These are phyloP conservation scores for Cudoniella acicularis DNA, from an alignment of 495 filamentous ascomycete species.

Conservation along the genomic window DNA sequence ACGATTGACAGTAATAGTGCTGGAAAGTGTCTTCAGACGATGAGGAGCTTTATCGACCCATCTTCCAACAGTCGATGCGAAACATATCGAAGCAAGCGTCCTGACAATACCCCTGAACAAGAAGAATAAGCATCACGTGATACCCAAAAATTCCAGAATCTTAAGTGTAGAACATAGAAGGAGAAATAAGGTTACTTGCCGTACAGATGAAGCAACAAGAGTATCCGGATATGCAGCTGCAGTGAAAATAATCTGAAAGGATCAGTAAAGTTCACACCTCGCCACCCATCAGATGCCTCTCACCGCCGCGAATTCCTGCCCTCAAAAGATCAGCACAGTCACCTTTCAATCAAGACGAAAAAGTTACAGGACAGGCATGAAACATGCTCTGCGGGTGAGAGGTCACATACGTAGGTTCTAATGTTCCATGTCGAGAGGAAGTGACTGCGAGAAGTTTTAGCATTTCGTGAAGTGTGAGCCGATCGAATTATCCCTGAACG, in stretches of 20 bases:
- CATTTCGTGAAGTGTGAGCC: too few relatives aligned
- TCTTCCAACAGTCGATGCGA: slow-evolving; percentile 40
- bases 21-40: slow-evolving; percentile 35
- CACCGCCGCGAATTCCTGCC: slow-evolving; percentile 32
- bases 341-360: too few relatives aligned
- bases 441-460: background rate
- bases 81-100: slow-evolving; percentile 32
- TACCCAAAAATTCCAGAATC: slow-evolving; percentile 11
- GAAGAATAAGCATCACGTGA: slow-evolving; percentile 26
- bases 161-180: slow-evolving; percentile 13
- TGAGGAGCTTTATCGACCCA: slow-evolving; percentile 44
- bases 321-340: slow-evolving; percentile 24
- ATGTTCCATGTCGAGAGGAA: slow-evolving; percentile 57
- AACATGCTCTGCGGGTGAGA: too few relatives aligned
- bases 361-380: too few relatives aligned
- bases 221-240: slow-evolving; percentile 55
- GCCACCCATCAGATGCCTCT: background rate
- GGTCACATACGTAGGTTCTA: slow-evolving; percentile 44
- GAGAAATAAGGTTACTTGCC: slow-evolving; percentile 18
- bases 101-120: slow-evolving; percentile 31
- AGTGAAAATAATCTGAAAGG: slow-evolving; percentile 44
- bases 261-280: slow-evolving; percentile 1
- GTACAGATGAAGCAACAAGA: slow-evolving; percentile 42
- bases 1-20: slow-evolving; percentile 42
- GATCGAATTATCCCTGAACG: background rate